A percentile compares a stretch with the other conserved stretches of the same genome.
Conservation (phyloP, 164 flowering plant species). For the Nymphaea thermarum region DNA sequence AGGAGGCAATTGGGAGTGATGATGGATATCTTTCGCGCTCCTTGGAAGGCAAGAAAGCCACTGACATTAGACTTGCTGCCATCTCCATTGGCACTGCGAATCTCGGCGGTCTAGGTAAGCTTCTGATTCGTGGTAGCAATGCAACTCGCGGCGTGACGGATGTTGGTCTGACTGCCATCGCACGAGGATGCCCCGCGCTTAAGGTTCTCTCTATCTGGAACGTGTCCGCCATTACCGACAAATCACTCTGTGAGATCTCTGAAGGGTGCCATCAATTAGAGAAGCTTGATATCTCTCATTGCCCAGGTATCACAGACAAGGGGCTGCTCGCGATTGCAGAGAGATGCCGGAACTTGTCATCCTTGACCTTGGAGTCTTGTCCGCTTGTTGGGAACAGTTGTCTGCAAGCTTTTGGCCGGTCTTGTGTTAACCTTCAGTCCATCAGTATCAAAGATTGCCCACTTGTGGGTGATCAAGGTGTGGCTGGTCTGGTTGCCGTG, state of each 20-base stretch:
- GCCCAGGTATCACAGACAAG: slow-evolving; percentile 51
- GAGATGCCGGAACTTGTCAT: slow-evolving; percentile 45
- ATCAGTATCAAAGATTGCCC: slow-evolving; percentile 58
- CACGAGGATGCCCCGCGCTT: slow-evolving; percentile 59
- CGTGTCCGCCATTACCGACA: slow-evolving; percentile 44
- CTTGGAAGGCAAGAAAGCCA: slow-evolving; percentile 69
- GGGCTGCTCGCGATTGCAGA: slow-evolving; percentile 59
- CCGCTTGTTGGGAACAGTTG: slow-evolving; percentile 47
- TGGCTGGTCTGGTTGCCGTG: slow-evolving; percentile 46
- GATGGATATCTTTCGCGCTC: slow-evolving; percentile 55
- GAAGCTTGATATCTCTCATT: slow-evolving; percentile 61
- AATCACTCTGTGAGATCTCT: slow-evolving; percentile 52
- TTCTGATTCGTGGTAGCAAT: slow-evolving; percentile 41
- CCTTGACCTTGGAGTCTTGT: slow-evolving; percentile 57
- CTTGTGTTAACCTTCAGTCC: slow-evolving; percentile 47
- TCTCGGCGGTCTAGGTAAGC: slow-evolving; percentile 72
- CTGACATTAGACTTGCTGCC: slow-evolving; percentile 65
- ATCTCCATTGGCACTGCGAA: slow-evolving; percentile 56
- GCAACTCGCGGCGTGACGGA: slow-evolving; percentile 35
- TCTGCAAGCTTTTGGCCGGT: slow-evolving; percentile 46
- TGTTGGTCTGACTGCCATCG: slow-evolving; percentile 46
- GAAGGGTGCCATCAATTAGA: slow-evolving; percentile 49
- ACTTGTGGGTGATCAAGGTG: slow-evolving; percentile 71
- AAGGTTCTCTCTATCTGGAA: slow-evolving; percentile 62
- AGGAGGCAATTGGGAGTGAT: slow-evolving; percentile 16